Evolutionary conservation across 23 red algal genomes (phyloP), one percentile per base, ranked within the genome.

Genomic region (Gracilariopsis chorda): DNA sequence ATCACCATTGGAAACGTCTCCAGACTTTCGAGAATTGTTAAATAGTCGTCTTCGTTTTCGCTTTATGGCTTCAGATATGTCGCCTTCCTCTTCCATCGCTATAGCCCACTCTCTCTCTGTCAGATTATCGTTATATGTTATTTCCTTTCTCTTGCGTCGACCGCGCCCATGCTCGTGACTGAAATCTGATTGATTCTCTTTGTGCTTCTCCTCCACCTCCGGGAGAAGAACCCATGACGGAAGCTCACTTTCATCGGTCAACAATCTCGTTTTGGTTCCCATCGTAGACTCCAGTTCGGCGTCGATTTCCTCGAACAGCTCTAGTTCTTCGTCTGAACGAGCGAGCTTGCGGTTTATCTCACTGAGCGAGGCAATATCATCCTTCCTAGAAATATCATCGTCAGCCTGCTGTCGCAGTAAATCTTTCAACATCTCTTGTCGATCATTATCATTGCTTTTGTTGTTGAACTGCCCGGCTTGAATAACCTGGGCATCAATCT

Each of bases 381-480:
- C 90, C 24, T 69, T 83, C 37, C 72, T 80, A 16, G 56, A 73
- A 20, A 80, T 32, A 23, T 79, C 88, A 21, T 92, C 87, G 52
- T 91, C 90, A 32, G 70, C 84, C 48, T 98, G 84, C 55, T 86
- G 80, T 23, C 92, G 82, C 29, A 98, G 62, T 51, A 98, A 56
- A 32, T 98, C 88, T 53, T 98, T 93, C 52, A 98, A 76, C 92
- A 98, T 95, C 28, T 48, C 80, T 75, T 76, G 75, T 19, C 96
- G 92, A 46, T 98, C 96, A 21, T 73, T 85, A 63, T 98, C 96
- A 40, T 80, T 86, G 46, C 87, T 91, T 71, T 96, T 96, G 49
- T 98, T 94, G 48, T 98, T 95, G 62, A 98, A 98, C 84, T 95
- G 87, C 42, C 96, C 96, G 34, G 96, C 96, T 88, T 98, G 96